Evolutionary conservation across 2,329 filamentous ascomycete genomes (phyloP).

Genomic region (Trichoderma sp.): DNA sequence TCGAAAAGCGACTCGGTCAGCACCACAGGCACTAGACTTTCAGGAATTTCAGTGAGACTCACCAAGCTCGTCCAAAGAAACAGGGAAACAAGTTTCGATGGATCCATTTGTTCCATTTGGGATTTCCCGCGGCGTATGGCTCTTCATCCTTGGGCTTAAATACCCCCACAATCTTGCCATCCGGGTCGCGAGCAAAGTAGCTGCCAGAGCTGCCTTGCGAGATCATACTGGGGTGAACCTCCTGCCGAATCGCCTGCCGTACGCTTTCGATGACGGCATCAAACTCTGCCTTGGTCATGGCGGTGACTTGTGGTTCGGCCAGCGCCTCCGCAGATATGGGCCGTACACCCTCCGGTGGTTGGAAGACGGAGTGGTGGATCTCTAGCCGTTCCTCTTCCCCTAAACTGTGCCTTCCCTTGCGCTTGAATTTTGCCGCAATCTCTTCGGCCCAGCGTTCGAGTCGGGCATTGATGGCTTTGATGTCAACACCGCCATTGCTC

Average conservation of each 20-base stretch:
- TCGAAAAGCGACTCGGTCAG: constrained; percentile 10
- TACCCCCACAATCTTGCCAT: constrained; percentile 93
- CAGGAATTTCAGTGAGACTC: constrained; percentile 35
- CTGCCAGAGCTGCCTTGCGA: constrained; percentile 96
- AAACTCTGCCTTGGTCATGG: constrained; percentile 79
- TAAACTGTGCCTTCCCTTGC: constrained; percentile 70
- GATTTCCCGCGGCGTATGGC: constrained; percentile 93
- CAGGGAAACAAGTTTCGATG: constrained; percentile 96
- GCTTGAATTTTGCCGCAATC: constrained; percentile 96
- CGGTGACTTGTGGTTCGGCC: constrained; percentile 63
- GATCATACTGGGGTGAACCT: constrained; percentile 92
- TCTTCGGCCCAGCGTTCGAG: constrained; percentile 97
- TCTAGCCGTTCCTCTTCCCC: constrained; percentile 85
- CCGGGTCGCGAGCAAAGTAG: constrained; percentile 90
- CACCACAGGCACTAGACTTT: neutral
- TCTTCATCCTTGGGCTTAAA: constrained; percentile 99
- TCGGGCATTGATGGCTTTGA: constrained; percentile 96
- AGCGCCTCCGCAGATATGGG: constrained; percentile 77
- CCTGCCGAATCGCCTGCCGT: constrained; percentile 83
- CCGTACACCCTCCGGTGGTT: constrained; percentile 82
- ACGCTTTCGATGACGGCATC: constrained; percentile 89
- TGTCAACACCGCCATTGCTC: constrained; percentile 88
- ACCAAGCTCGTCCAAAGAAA: constrained; percentile 92
- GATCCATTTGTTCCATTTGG: constrained; percentile 99
- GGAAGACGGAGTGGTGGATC: constrained; percentile 97